phyloP scores from a whole-genome alignment of 139 green algal genomes.

The Edaphochlamys debaryana region DNA sequence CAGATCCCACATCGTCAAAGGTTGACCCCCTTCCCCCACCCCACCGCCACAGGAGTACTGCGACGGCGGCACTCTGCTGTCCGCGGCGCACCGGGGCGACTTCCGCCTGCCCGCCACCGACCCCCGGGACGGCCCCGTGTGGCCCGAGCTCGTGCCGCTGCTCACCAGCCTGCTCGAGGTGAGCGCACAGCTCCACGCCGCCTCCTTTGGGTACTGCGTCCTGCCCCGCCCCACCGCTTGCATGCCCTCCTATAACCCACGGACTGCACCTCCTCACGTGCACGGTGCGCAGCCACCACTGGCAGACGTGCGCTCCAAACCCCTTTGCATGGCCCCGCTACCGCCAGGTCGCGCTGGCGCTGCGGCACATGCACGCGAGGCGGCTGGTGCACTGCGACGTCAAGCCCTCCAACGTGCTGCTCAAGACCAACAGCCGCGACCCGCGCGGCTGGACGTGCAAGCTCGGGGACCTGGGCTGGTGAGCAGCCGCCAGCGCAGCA shows the following conservation, averaged over 20 bases:
- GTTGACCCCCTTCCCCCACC: too few species aligned
- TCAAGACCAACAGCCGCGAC: slow-evolving; percentile 13
- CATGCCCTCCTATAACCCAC: too few species aligned
- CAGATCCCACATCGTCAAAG: background rate
- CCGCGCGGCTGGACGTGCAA: slow-evolving; percentile 28
- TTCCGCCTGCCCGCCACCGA: slow-evolving; percentile 17
- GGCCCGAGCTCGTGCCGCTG: slow-evolving; percentile 2
- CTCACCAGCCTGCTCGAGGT: slow-evolving; percentile 33
- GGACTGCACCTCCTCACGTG: too few species aligned
- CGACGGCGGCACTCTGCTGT: slow-evolving; percentile 44
- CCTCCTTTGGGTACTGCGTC: too few species aligned
- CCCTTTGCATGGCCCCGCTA: too few species aligned
- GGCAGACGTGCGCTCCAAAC: too few species aligned
- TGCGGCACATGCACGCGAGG: slow-evolving; percentile 25
- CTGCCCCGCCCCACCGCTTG: too few species aligned
- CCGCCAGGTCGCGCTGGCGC: slow-evolving; percentile 30
- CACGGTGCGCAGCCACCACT: too few species aligned
- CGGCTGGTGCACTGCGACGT: slow-evolving; percentile 40
- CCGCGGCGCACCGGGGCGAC: background rate
- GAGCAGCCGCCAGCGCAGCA: background rate
- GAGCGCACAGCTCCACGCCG: too few species aligned
- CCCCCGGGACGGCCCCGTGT: background rate
- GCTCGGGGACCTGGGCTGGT: slow-evolving; percentile 36
- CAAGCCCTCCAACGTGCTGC: slow-evolving; percentile 37
- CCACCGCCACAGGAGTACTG: slow-evolving; percentile 41